These are phyloP conservation scores for Fusarium sp. DNA, from an alignment of 2,329 filamentous ascomycete genomes.

Conservation along the genomic window DNA sequence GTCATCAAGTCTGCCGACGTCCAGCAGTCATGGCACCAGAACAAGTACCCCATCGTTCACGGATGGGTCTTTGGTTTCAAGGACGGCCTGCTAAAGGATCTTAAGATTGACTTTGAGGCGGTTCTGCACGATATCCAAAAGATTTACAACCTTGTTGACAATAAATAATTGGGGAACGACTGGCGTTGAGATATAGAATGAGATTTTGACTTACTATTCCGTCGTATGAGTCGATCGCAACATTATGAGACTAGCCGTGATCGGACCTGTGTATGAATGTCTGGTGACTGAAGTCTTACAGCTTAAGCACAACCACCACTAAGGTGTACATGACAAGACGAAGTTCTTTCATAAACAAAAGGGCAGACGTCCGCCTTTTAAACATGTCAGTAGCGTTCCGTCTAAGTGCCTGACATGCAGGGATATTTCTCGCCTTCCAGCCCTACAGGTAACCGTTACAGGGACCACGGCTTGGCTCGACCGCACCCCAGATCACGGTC, in stretches of 20 bases:
- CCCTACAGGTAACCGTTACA: conserved; percentile 37
- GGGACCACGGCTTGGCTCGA: conserved; percentile 39
- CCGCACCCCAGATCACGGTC: conserved; percentile 35
- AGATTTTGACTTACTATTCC: conserved; percentile 22
- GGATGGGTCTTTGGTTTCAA: conserved; percentile 80
- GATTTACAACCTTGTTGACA: conserved; percentile 69
- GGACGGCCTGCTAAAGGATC: conserved; percentile 74
- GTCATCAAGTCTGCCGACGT: conserved; percentile 84
- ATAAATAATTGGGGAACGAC: conserved; percentile 28
- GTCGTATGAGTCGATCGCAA: neutral
- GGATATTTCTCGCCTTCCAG: conserved; percentile 34
- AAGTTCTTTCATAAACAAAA: neutral
- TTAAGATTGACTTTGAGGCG: conserved; percentile 71
- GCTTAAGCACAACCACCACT: neutral
- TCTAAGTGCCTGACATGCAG: conserved; percentile 40
- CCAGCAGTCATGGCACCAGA: conserved; percentile 75
- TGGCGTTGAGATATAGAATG: conserved; percentile 27
- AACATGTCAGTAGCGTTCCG: conserved; percentile 35
- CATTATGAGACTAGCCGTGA: neutral
- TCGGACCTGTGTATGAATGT: neutral
- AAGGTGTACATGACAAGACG: neutral
- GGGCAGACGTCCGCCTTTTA: conserved; percentile 26
- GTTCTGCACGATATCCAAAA: conserved; percentile 71
- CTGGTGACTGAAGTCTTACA: neutral
- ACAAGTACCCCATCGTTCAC: conserved; percentile 76